These are phyloP conservation scores for Porphyra umbilicalis DNA, from an alignment of 31 red algal species.

Conservation along the genomic window DNA sequence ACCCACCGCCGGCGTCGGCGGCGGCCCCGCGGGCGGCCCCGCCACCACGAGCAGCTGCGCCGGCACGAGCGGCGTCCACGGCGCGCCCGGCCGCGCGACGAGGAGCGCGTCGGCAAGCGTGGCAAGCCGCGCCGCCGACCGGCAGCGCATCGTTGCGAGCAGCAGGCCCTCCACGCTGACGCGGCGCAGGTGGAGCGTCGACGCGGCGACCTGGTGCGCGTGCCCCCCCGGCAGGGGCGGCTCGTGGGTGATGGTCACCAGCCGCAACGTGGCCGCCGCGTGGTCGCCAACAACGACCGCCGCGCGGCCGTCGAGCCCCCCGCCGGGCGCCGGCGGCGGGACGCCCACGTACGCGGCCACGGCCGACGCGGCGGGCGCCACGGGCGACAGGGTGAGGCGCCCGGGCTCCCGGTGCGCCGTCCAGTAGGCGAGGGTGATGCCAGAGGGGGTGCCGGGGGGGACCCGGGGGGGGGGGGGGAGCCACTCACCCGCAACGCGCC, in stretches of 20 bases:
- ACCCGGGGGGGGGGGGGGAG: background rate
- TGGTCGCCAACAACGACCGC: no score
- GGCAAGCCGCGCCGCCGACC: conserved; percentile 24
- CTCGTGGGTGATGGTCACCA: conserved; percentile 23
- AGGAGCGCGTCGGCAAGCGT: conserved; percentile 29
- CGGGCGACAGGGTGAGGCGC: conserved; percentile 20
- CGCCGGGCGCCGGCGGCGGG: no score
- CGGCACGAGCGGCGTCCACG: background rate
- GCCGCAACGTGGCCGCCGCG: background rate
- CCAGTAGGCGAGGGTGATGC: conserved; percentile 44
- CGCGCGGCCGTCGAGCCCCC: background rate
- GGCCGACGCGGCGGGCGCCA: background rate
- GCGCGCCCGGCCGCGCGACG: background rate
- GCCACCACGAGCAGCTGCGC: background rate
- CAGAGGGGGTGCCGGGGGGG: conserved; percentile 12
- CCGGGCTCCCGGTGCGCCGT: conserved; percentile 33
- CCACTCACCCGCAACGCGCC: conserved; percentile 24
- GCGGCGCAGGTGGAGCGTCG: conserved; percentile 22
- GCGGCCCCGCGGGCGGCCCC: background rate
- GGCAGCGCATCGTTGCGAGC: conserved; percentile 13
- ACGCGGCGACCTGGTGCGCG: conserved; percentile 2
- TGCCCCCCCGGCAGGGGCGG: conserved; percentile 36
- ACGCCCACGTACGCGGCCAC: background rate
- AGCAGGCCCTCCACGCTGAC: conserved; percentile 52
- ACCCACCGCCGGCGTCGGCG: background rate